phyloP scores from a whole-genome alignment of 1,284 basidiomycete species.

The Ceratobasidium sp. region DNA sequence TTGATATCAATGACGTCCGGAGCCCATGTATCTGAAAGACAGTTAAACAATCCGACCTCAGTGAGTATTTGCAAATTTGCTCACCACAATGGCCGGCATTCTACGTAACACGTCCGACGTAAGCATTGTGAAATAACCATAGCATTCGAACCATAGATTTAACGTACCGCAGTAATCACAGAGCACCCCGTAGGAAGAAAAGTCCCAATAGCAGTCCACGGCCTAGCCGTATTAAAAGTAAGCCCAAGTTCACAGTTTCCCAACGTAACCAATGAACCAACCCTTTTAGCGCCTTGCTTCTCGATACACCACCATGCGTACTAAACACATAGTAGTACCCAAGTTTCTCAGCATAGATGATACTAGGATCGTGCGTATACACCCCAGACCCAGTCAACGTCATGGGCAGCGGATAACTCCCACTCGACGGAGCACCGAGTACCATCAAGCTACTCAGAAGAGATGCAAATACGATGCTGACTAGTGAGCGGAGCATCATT shows the following conservation, averaged over 20 bases:
- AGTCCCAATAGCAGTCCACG: constrained; percentile 42
- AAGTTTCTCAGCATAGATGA: constrained; percentile 42
- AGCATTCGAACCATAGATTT: too few relatives aligned
- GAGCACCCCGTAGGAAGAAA: constrained; percentile 44
- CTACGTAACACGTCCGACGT: constrained; percentile 1
- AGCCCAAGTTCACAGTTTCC: not conserved
- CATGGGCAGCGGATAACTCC: constrained; percentile 39
- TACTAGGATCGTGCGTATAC: constrained; percentile 43
- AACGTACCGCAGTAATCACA: constrained; percentile 39
- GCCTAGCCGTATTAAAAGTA: constrained; percentile 3
- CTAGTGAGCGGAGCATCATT: not conserved
- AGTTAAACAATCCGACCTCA: too few relatives aligned
- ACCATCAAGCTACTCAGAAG: constrained; percentile 16
- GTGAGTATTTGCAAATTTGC: too few relatives aligned
- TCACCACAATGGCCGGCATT: constrained; percentile 43
- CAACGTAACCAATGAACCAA: not conserved
- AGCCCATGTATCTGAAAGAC: constrained; percentile 43
- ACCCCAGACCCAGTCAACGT: constrained; percentile 35
- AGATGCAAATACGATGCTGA: constrained; percentile 5
- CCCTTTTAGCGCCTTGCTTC: constrained; percentile 41
- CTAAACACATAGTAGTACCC: constrained; percentile 44
- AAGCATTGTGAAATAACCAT: too few relatives aligned
- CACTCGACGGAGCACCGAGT: constrained; percentile 1
- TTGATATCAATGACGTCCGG: constrained; percentile 42
- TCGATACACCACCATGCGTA: constrained; percentile 43